These are phyloP conservation scores for Sodiomyces alkalinus DNA, from an alignment of 2,329 filamentous ascomycete genomes.

Conservation along the genomic window DNA sequence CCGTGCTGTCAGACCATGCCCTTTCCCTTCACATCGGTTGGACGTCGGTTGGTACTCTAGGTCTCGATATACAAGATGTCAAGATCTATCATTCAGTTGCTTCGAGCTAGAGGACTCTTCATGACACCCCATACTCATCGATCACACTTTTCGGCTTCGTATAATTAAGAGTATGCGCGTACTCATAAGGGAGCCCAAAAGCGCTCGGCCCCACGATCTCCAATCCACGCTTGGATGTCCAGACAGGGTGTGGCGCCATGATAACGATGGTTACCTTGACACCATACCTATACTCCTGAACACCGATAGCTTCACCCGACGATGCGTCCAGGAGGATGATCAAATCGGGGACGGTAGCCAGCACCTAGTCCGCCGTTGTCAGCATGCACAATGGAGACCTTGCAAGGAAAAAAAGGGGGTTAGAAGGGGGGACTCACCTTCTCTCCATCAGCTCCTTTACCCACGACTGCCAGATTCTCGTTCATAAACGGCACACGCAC, in stretches of 20 bases:
- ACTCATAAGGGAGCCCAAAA: constrained; percentile 8
- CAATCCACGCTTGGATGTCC: constrained; percentile 8
- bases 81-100: too few species aligned
- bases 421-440: constrained; percentile 10
- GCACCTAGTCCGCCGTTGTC: too few species aligned
- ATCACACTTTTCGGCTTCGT: constrained; percentile 7
- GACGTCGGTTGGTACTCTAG: too few species aligned
- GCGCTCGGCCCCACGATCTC: constrained; percentile 10
- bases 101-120: too few species aligned
- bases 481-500: constrained; percentile 9
- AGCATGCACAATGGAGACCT: too few species aligned
- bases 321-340: constrained; percentile 21
- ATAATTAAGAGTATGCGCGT: constrained; percentile 4
- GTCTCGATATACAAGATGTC: too few species aligned
- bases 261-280: constrained; percentile 11
- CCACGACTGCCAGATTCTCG: constrained; percentile 8
- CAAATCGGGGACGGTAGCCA: constrained; percentile 25
- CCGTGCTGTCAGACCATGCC: too few species aligned
- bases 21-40: too few species aligned
- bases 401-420: too few species aligned
- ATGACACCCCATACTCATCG: constrained; percentile 5
- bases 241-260: constrained; percentile 2
- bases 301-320: constrained; percentile 20
- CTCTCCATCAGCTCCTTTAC: constrained; percentile 8
- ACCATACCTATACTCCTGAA: constrained; percentile 19